Percentiles rank a stretch among this genome's conserved stretches.
phyloP scores from a whole-genome alignment of 1,139 yeast genomes.

The Pichia sp. region DNA sequence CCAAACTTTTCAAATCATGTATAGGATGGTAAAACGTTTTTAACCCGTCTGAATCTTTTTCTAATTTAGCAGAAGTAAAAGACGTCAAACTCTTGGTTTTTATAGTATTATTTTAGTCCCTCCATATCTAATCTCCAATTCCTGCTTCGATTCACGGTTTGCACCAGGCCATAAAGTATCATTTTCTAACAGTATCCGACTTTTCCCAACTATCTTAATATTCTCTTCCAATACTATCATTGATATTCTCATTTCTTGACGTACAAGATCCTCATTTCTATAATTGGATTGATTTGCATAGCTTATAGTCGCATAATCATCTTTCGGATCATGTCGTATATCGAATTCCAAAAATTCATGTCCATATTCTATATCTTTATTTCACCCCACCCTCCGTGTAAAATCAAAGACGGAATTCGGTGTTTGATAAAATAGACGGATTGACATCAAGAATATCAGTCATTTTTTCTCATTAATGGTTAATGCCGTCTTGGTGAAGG shows the following conservation, averaged over 20 bases:
- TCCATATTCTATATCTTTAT: conserved; percentile 29
- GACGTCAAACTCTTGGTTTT: conserved; percentile 38
- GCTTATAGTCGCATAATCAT: conserved; percentile 30
- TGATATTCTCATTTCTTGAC: conserved; percentile 35
- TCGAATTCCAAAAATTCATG: conserved; percentile 44
- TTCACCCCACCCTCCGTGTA: conserved; percentile 38
- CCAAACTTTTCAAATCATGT: conserved; percentile 39
- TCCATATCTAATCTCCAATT: conserved; percentile 37
- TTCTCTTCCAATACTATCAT: conserved; percentile 32
- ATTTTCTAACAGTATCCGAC: conserved; percentile 37
- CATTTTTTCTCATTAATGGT: background rate
- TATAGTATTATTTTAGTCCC: conserved; percentile 32
- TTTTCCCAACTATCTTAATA: conserved; percentile 31
- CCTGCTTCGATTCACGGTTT: conserved; percentile 38
- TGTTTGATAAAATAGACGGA: background rate
- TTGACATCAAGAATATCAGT: conserved; percentile 10
- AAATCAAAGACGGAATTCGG: conserved; percentile 32
- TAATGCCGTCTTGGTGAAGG: no score
- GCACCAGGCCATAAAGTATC: conserved; percentile 39
- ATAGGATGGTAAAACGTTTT: conserved; percentile 39
- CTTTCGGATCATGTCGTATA: conserved; percentile 31
- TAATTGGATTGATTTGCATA: conserved; percentile 44
- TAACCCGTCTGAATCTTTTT: conserved; percentile 39
- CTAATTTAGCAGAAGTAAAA: conserved; percentile 33
- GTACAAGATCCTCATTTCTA: conserved; percentile 37